Base-by-base conservation (phyloP, 2,329 filamentous ascomycete species). In the Ceratocystis cacaofunesta region DNA sequence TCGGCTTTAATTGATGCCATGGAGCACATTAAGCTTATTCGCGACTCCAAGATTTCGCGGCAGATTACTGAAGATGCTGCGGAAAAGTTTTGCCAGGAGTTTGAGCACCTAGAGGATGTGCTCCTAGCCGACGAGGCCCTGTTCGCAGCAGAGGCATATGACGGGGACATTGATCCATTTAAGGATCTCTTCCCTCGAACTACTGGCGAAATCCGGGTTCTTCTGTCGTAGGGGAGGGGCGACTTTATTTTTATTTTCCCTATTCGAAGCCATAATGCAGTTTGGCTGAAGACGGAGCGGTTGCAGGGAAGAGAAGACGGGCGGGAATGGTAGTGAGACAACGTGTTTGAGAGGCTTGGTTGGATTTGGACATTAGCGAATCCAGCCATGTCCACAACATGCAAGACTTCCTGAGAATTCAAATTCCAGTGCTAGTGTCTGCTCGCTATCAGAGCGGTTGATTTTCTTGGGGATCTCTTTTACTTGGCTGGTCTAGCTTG, bases 1-100 rank as follows among this genome's bases (percentile, higher is more conserved):
- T 95, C 90, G 1, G 94, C 92, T 2, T 80, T 96, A 36, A 92
- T 96, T 79, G 94, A 99, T 73, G 92, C 92, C 2, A 85, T 89
- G 70, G 88, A 94, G 62, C 89, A 90, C 68, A 75, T 97, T 30
- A 87, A 86, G 69, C 79, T 83, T 52, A 76, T 99, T 1, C 85
- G 88, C 68, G 88, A 89, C 71, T 83, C 88, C 0, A 80, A 79
- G 10, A 76, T 95, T 66, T 87, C 88, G 15, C 83, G 89, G 61
- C 80, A 85, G 60, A 83, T 96, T 61, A 94, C 90, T 0, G 89
- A 95, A 70, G 84, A 88, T 69, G 92, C 92, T 0, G 89, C 91
- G 0, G 86, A 90, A 70, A 81, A 78, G 64, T 99, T 99, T 75
- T 95, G 91, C 70, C 80, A 82, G 41, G 89, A 94, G 70, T 99